Evolutionary conservation across 495 filamentous ascomycete species (phyloP), one percentile per base, ranked within the genome.

Genomic region (Penicillium robsamsonii): DNA sequence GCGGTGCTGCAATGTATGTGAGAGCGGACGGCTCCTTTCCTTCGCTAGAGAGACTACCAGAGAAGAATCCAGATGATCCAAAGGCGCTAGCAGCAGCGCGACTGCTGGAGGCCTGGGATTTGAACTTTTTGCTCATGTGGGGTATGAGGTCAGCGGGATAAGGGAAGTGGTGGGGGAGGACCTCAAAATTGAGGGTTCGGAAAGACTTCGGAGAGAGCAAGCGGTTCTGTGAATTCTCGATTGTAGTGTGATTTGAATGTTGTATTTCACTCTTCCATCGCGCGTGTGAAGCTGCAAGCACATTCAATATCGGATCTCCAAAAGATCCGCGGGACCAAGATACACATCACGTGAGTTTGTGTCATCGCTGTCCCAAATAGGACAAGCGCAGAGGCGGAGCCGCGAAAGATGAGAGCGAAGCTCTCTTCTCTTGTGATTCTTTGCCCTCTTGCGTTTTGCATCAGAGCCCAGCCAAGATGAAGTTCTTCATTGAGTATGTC

Each of bases 401-500:
- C 44, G 33, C 50, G 47, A 40, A 50, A 54, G 49, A 30, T 31
- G 50, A 35, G 50, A 55, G 55, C 55, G 55, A 29, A 29, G 41
- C 37, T 46, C 24, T 22, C 30, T 50, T 46, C 18, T 49, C 27
- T 57, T 25, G n/a, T 30, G 45, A 47, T 53, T 22, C 51, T 47
- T 55, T 49, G 57, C 54, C 49, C 58, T 57, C 47, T 55, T 55
- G 53, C 38, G 58, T 37, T 49, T 47, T 62, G 64, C 60, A 56
- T 65, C 49, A 49, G 60, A 61, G 66, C 65, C 57, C 65, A 61
- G 58, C 68, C 77, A 87, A 73, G 57, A 98, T 98, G 94, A 94
- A 88, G 82, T 97, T 97, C 81, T 89, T 91, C 63, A 97, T 97
- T 63, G 94, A 96, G 87, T 90, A 81, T 20, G 48, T 1, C 22